phyloP scores from a whole-genome alignment of 768 basidiomycete species.

The Tubosaeta brunneosetosa region DNA sequence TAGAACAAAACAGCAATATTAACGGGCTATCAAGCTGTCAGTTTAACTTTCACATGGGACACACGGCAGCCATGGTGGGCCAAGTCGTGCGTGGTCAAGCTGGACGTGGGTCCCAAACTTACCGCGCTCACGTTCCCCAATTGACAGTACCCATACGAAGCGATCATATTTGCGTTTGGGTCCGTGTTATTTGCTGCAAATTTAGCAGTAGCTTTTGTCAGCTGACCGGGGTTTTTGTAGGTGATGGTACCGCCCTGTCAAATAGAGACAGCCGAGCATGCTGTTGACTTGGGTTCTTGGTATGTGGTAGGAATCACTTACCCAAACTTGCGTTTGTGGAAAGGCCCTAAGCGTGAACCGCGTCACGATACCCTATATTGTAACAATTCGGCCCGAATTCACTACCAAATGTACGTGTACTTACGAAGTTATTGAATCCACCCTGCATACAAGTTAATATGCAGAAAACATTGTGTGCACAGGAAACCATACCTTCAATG shows the following conservation, averaged over 20 bases:
- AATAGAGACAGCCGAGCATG: slow-evolving; percentile 1
- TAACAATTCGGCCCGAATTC: slow-evolving; percentile 33
- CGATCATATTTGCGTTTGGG: slow-evolving; percentile 35
- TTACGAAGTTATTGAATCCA: slow-evolving; percentile 59
- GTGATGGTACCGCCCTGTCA: slow-evolving; percentile 47
- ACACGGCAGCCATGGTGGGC: background rate
- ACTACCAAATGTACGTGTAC: slow-evolving; percentile 2
- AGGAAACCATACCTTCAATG: slow-evolving; percentile 34
- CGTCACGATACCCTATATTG: slow-evolving; percentile 51
- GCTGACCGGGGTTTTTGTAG: slow-evolving; percentile 18
- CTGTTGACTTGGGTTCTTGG: background rate
- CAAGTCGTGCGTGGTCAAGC: slow-evolving; percentile 2
- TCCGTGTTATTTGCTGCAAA: slow-evolving; percentile 20
- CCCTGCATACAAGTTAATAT: slow-evolving; percentile 37
- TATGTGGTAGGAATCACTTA: slow-evolving; percentile 9
- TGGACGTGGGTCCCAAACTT: slow-evolving; percentile 1
- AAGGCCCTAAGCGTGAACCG: slow-evolving; percentile 49
- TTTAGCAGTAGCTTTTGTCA: slow-evolving; percentile 23
- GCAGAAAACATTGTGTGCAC: background rate
- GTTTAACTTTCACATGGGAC: slow-evolving; percentile 1
- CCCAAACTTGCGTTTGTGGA: slow-evolving; percentile 24
- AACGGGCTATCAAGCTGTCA: slow-evolving; percentile 9
- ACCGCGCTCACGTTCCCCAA: slow-evolving; percentile 36
- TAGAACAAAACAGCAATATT: slow-evolving; percentile 48
- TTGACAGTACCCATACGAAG: slow-evolving; percentile 32